Evolutionary conservation across 768 basidiomycete genomes (phyloP), one percentile per base, ranked within the genome.

Genomic region (Boletus tomentosulus): DNA sequence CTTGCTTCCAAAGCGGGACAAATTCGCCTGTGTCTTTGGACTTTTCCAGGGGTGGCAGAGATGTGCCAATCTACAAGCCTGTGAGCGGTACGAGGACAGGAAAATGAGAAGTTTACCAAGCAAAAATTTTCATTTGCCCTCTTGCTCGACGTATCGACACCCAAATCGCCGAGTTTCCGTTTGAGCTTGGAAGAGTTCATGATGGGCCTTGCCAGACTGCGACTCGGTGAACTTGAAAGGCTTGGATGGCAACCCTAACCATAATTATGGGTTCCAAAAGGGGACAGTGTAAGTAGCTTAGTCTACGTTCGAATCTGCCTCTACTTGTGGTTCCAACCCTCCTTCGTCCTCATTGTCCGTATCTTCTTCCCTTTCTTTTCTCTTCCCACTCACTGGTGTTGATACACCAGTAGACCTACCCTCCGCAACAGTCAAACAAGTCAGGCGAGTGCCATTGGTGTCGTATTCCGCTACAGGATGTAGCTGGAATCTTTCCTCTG

Each of bases 1-100:
- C 95, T 78, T 98, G 97, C 67, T 98, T 92, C 96, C 97, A 98
- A 51, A 97, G 71, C 0, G 97, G 96, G 27, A 98, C 93, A 68
- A 95, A 98, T 68, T 98, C 97, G 58, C 88, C 87, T 6, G 81
- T 85, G 67, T 98, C 97, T 66, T 85, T 92, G 28, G 86, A 84
- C 69, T 95, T 96, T 63, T 95, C 91, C n/a, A 99, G 80, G 3
- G 95, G 86, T 1, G 96, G 96, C 3, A 98, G 73, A 2, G 96
- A 92, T 16, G 96, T 98, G 3, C 96, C 96, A 69, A 96, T 92
- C 88, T 96, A 30, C 38, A 55, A 30, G 50, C 38, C 19, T n/a
- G 51, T 53, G 50, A 57, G 47, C 10, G 27, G 46, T 15, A 30
- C 25, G 47, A 12, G 37, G 16, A 37, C 25, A 9, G 28, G 11